Percentiles rank a stretch among this genome's conserved stretches.
phyloP scores from a whole-genome alignment of 2,329 filamentous ascomycete genomes.

The Chaetomiaceae sp. region DNA sequence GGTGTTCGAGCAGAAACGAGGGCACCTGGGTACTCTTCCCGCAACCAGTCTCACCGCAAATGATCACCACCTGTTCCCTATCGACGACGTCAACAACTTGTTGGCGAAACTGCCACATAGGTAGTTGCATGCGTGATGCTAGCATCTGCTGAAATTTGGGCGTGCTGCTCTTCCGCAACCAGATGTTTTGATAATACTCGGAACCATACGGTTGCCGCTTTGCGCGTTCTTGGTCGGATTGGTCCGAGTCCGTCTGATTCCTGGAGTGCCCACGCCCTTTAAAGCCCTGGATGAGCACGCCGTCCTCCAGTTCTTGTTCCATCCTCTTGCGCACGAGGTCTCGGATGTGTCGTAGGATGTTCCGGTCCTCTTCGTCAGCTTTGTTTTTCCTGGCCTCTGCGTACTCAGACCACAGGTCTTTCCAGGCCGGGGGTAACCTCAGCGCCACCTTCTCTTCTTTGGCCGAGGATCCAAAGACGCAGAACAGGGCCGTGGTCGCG shows the following conservation, averaged over 20 bases:
- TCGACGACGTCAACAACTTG: slow-evolving; percentile 75
- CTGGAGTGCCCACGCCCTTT: slow-evolving; percentile 53
- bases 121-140: slow-evolving; percentile 69
- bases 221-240: slow-evolving; percentile 42
- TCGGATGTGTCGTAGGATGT: slow-evolving; percentile 63
- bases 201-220: slow-evolving; percentile 38
- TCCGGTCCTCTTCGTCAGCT: slow-evolving; percentile 66
- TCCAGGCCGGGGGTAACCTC: slow-evolving; percentile 73
- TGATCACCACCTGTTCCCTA: slow-evolving; percentile 78
- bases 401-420: slow-evolving; percentile 81
- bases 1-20: slow-evolving; percentile 84
- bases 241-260: slow-evolving; percentile 47
- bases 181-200: slow-evolving; percentile 54
- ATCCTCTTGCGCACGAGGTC: slow-evolving; percentile 63
- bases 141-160: slow-evolving; percentile 75
- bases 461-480: slow-evolving; percentile 68
- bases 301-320: slow-evolving; percentile 67
- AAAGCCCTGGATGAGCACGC: slow-evolving; percentile 73
- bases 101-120: slow-evolving; percentile 81
- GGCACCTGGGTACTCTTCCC: slow-evolving; percentile 99
- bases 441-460: slow-evolving; percentile 85
- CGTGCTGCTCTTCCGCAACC: slow-evolving; percentile 54
- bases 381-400: slow-evolving; percentile 65
- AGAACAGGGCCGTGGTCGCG: slow-evolving; percentile 76
- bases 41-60: slow-evolving; percentile 95